Percentiles rank a stretch among this genome's conserved stretches.
Evolutionary conservation across 1,284 basidiomycete species (phyloP).

Genomic region (Ceratobasidium sp.): DNA sequence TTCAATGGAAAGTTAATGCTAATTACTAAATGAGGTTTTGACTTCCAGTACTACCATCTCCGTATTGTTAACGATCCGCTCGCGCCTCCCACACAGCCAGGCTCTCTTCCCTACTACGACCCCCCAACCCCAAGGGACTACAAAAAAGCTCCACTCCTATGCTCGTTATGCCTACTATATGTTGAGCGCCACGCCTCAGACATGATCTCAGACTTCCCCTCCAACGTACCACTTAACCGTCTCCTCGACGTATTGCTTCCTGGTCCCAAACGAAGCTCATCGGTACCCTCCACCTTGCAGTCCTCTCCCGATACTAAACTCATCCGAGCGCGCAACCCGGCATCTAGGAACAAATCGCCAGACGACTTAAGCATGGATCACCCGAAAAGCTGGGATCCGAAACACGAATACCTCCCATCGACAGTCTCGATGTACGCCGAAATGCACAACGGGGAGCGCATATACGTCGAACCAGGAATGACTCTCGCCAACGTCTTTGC

Average conservation of each 20-base stretch:
- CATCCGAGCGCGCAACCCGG: too few relatives aligned
- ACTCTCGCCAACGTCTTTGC: constrained; percentile 1
- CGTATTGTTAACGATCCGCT: not conserved
- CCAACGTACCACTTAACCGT: not conserved
- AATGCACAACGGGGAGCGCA: not conserved
- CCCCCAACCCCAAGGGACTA: not conserved
- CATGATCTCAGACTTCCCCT: not conserved
- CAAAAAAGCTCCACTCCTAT: not conserved
- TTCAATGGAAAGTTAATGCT: too few relatives aligned
- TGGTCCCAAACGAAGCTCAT: not conserved
- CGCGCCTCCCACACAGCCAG: not conserved
- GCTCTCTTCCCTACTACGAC: constrained; percentile 11
- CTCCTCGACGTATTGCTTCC: not conserved
- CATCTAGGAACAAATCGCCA: not conserved
- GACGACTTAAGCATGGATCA: not conserved
- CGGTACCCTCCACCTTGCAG: not conserved
- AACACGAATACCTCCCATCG: constrained; percentile 6
- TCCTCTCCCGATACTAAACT: not conserved
- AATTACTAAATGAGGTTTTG: not conserved
- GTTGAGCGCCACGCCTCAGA: constrained; percentile 2
- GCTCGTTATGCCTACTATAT: not conserved
- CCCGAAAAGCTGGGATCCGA: constrained; percentile 17
- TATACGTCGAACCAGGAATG: not conserved
- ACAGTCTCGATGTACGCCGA: not conserved
- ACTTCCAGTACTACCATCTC: not conserved